Evolutionary conservation across 371 early-diverging fungal species (phyloP), one percentile per base, ranked within the genome.

Genomic region (Mortierella sp.): DNA sequence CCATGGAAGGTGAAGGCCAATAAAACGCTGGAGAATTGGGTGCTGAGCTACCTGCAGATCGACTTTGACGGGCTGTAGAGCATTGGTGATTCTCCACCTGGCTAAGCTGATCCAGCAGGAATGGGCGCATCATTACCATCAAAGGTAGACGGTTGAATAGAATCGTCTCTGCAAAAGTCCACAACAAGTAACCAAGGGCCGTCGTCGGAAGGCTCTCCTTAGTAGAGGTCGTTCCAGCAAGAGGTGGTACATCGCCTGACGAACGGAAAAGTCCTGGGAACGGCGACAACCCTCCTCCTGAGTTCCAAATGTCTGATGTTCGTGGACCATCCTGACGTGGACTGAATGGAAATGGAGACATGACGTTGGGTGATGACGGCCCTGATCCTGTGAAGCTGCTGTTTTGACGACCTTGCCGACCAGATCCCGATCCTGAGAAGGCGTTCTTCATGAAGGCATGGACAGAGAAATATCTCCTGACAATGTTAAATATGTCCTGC

Each of bases 151-250:
- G 82, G 46, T 81, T 85, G 43, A 73, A 80, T 6, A 82, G 58
- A 6, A 82, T 76, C 49, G 85, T 85, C 50, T 88, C 88, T 9
- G 86, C 71, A 50, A 88, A 84, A 2, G 84, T 76, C 88, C 88
- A 88, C 0, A 83, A 71, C 1, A 86, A 79, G 56, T 80, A 88
- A 2, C 85, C 86, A 46, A 84, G 83, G 2, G 82, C 64, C 2
- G 76, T 72, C 13, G 60, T 61, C 12, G 73, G 69, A 3, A 63
- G 13, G 12, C 44, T 64, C 7, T 59, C 58, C 21, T 25, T 28
- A 1, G 54, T 10, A 25, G 45, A 9, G 9, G 14, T 2, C 5
- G 67, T 24, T 49, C 46, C 60, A 22, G 53, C 50, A 17, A 44
- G 49, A 1, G 60, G 62, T 10, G 59, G 41, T 10, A 62, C 17